Base-by-base conservation (phyloP, 164 flowering plant genomes). In the Vitis amurensis region DNA sequence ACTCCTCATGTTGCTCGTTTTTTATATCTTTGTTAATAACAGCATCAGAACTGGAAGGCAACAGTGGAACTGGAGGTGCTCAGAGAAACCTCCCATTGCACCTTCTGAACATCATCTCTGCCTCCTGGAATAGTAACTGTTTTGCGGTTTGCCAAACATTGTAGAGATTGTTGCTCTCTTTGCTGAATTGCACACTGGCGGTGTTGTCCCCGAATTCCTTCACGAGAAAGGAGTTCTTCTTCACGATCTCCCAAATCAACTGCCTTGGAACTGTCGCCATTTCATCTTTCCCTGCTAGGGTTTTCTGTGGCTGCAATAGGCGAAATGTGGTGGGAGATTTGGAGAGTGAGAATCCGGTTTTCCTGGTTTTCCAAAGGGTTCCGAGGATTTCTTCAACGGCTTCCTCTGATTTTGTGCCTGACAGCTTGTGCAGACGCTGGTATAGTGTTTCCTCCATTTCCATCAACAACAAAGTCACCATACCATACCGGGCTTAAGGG, bases 241-340 rank as follows among this genome's bases (percentile, higher is more conserved):
- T 92, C 78, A 94, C 97, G 61, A 94, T 86, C 88, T 92, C 95
- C 98, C 98, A 94, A 2, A 94, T 74, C 86, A 94, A 74, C 68
- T 84, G 84, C 59, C 90, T 92, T 19, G 93, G 95, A 15, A 94
- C 88, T 2, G 92, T 80, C 65, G 98, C 85, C 98, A 92, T 94
- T 76, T 61, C 71, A 27, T 49, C 44, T 29, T 62, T 51, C 57
- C 8, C n/a, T n/a, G n/a, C n/a, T n/a, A n/a, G n/a, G n/a, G n/a
- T n/a, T n/a, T n/a, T n/a, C n/a, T n/a, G n/a, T n/a, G n/a, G n/a
- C 71, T 48, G 44, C 44, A 31, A 31, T 2, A 31, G 44, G 44
- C 44, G 44, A 31, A 6, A 3, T 31, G 44, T 59, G 61, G 9
- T 10, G 9, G 23, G 61, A 59, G 31, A 19, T 59, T 59, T 1